Base-by-base conservation (phyloP, 192 early-diverging fungal species). In the Coemansia sp. region DNA sequence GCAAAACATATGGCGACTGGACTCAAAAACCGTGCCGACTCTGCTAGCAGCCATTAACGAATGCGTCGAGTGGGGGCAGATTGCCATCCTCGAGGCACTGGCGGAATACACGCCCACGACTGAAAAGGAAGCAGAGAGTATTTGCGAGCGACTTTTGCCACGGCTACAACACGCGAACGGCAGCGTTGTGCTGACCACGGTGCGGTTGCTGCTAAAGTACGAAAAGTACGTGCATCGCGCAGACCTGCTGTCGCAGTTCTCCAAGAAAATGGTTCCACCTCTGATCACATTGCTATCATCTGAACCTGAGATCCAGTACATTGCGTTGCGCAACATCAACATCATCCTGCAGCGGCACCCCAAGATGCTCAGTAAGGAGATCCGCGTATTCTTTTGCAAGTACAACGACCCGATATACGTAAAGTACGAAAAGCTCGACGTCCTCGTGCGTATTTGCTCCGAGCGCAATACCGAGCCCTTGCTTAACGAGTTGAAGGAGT, bases 41-140 rank as follows among this genome's bases (percentile, higher is more conserved):
- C 86, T 99, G 75, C 80, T 99, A 74, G 89, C 93, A 10, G 97
- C 97, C 6, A 75, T 99, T 54, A 99, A 99, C 82, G 97, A 98
- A 79, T 98, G 97, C 78, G 94, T 93, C 42, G 97, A 99, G 90
- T 99, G 97, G 97, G 97, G 97, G 51, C 96, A 98, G 74, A 96
- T 97, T 64, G 91, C 94, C 49, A 97, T 99, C 67, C 84, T 99
- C 8, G 92, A 94, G 64, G 90, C 93, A 1, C 76, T 97, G 51
- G 88, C 89, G 18, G 89, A 91, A 18, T 97, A 96, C 73, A 77
- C 78, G 46, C 94, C 95, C 40, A 60, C 78, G 44, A 91, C 92
- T 66, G 84, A 85, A 27, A 90, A 91, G 69, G 96, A 98, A 71
- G 96, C 96, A 8, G 91, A 90, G 71, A 90, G 86, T 65, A 90